phyloP scores from a whole-genome alignment of 2,329 filamentous ascomycete species.

The Cercospora sp. region DNA sequence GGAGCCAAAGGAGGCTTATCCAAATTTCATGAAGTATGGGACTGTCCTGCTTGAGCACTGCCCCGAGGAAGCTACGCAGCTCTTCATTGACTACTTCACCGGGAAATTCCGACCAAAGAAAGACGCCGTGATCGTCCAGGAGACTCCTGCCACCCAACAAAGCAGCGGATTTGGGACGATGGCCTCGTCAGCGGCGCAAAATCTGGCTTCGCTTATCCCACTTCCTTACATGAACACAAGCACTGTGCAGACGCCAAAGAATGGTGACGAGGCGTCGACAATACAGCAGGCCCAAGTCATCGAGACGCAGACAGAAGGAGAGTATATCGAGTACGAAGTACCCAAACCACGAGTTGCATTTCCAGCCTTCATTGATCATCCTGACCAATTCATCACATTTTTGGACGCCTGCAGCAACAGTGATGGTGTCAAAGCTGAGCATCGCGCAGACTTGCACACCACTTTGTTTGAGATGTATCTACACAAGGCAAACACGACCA shows the following conservation, averaged over 20 bases:
- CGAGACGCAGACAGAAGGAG: conserved; percentile 54
- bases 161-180: conserved; percentile 41
- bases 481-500: conserved; percentile 78
- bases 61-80: conserved; percentile 73
- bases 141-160: conserved; percentile 42
- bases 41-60: conserved; percentile 87
- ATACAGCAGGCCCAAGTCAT: conserved; percentile 56
- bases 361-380: conserved; percentile 92
- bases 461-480: conserved; percentile 98
- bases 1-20: conserved; percentile 79
- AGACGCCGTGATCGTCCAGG: conserved; percentile 56
- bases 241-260: conserved; percentile 53
- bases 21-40: conserved; percentile 92
- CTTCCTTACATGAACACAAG: conserved; percentile 79
- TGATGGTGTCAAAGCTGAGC: conserved; percentile 66
- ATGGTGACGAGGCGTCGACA: conserved; percentile 46
- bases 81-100: conserved; percentile 96
- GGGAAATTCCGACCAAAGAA: conserved; percentile 75
- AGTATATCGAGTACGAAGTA: conserved; percentile 65
- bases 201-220: conserved; percentile 78
- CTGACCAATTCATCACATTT: conserved; percentile 88
- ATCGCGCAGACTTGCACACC: conserved; percentile 85
- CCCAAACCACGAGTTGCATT: conserved; percentile 88
- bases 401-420: conserved; percentile 83
- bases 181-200: conserved; percentile 78